Percentiles rank a stretch among this genome's conserved stretches.
Conservation (phyloP, 164 flowering plant species). For the Saururus chinensis region DNA sequence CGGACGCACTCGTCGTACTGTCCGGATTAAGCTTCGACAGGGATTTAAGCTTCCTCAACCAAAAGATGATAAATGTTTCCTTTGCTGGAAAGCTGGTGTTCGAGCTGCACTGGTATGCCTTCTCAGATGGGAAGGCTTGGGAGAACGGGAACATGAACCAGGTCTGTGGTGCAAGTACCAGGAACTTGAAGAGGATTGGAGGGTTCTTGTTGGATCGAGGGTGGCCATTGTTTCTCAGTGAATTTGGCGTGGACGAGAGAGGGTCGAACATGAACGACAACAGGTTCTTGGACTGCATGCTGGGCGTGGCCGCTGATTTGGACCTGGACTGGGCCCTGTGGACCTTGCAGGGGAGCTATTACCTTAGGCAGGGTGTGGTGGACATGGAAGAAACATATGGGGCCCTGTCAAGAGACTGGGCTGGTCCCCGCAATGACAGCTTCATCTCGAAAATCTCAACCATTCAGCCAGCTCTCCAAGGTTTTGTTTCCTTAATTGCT, state of each 20-base stretch:
- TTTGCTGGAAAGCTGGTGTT: constrained; percentile 53
- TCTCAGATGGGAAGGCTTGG: constrained; percentile 57
- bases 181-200: constrained; percentile 6
- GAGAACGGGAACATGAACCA: constrained; percentile 44
- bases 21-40: constrained; percentile 60
- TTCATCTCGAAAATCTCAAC: constrained; percentile 14
- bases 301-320: constrained; percentile 55
- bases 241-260: constrained; percentile 65
- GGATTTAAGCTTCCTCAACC: constrained; percentile 43
- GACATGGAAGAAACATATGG: constrained; percentile 62
- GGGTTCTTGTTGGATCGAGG: constrained; percentile 34
- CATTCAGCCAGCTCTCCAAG: constrained; percentile 24
- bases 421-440: constrained; percentile 33
- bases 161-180: constrained; percentile 42
- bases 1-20: constrained; percentile 57
- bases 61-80: constrained; percentile 31
- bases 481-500: not conserved
- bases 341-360: constrained; percentile 70
- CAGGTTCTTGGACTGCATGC: constrained; percentile 61
- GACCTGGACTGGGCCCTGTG: constrained; percentile 84
- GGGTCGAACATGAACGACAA: constrained; percentile 67
- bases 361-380: constrained; percentile 50
- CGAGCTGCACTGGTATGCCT: constrained; percentile 72
- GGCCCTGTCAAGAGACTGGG: constrained; percentile 45
- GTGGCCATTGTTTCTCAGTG: constrained; percentile 68